Evolutionary conservation across 441 rosid genomes (phyloP).

Genomic region (Bocquillonia castaneifolia): DNA sequence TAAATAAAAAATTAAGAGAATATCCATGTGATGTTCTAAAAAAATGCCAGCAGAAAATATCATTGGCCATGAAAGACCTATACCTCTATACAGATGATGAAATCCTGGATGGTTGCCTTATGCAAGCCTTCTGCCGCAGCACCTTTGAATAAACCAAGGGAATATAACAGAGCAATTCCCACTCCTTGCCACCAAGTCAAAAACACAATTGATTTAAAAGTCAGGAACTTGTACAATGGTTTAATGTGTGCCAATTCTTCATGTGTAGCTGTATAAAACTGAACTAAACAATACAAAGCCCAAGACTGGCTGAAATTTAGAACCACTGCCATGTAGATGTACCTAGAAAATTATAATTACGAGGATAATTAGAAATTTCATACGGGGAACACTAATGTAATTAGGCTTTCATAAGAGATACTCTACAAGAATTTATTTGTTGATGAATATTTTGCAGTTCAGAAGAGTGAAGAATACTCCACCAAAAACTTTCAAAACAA

Average conservation of each 20-base stretch:
- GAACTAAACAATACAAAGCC: slow-evolving; percentile 97
- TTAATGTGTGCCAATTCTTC: slow-evolving; percentile 89
- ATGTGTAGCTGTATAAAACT: slow-evolving; percentile 80
- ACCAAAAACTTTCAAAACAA: not conserved
- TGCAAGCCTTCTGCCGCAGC: slow-evolving; percentile 78
- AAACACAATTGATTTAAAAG: slow-evolving; percentile 93
- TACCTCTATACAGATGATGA: slow-evolving; percentile 99
- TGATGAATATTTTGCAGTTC: not conserved
- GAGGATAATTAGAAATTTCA: slow-evolving; percentile 20
- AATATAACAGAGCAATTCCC: slow-evolving; percentile 79
- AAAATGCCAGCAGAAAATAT: not conserved
- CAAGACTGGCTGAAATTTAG: slow-evolving; percentile 97
- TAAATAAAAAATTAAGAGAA: not conserved
- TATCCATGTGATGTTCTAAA: not conserved
- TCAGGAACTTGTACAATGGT: slow-evolving; percentile 90
- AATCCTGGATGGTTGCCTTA: slow-evolving; percentile 92
- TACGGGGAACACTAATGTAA: not conserved
- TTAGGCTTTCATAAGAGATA: not conserved
- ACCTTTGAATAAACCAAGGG: slow-evolving; percentile 84
- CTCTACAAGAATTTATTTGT: not conserved
- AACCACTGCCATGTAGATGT: slow-evolving; percentile 90
- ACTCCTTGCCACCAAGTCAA: slow-evolving; percentile 99
- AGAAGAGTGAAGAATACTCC: not conserved
- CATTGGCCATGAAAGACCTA: slow-evolving; percentile 25
- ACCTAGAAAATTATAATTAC: slow-evolving; percentile 49